Percentiles rank a stretch among this genome's conserved stretches.
These are phyloP conservation scores for Leucocoprinus sp. DNA, from an alignment of 768 basidiomycete genomes.

Conservation along the genomic window DNA sequence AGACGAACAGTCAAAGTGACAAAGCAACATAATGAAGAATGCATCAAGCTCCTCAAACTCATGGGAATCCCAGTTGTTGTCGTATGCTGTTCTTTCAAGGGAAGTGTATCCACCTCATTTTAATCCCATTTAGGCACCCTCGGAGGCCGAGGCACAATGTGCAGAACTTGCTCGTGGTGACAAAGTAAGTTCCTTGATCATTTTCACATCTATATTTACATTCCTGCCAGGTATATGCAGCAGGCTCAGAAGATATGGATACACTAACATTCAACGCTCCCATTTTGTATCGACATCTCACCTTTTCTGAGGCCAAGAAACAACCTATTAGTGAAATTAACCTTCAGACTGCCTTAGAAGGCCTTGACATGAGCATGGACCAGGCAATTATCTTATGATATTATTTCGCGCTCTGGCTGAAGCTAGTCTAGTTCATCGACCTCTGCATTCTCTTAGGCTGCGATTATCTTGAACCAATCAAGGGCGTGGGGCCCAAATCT, in stretches of 20 bases:
- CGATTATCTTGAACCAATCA: conserved; percentile 98
- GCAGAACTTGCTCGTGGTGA: conserved; percentile 96
- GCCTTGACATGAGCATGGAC: conserved; percentile 88
- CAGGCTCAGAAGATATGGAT: conserved; percentile 99
- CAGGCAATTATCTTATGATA: conserved; percentile 38
- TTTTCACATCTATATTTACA: not conserved
- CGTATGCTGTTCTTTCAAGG: conserved; percentile 34
- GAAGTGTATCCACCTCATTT: not conserved
- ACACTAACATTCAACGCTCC: conserved; percentile 94
- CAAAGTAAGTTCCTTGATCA: conserved; percentile 43
- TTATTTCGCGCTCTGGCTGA: not conserved
- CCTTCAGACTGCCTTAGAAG: conserved; percentile 75
- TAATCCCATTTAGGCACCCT: conserved; percentile 65
- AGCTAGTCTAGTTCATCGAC: conserved; percentile 74
- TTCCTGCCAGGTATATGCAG: conserved; percentile 73
- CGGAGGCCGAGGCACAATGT: conserved; percentile 98
- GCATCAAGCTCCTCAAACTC: conserved; percentile 71
- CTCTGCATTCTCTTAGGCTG: conserved; percentile 95
- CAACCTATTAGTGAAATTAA: conserved; percentile 91
- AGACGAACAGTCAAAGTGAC: conserved; percentile 93
- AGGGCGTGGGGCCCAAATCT: conserved; percentile 91
- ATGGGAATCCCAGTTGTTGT: conserved; percentile 98
- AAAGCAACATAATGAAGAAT: conserved; percentile 93
- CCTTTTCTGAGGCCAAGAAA: conserved; percentile 97
- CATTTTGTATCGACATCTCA: conserved; percentile 88